A percentile compares a stretch with the other conserved stretches of the same genome.
phyloP scores from a whole-genome alignment of 2,329 filamentous ascomycete genomes.

The Rutstroemia sp. region DNA sequence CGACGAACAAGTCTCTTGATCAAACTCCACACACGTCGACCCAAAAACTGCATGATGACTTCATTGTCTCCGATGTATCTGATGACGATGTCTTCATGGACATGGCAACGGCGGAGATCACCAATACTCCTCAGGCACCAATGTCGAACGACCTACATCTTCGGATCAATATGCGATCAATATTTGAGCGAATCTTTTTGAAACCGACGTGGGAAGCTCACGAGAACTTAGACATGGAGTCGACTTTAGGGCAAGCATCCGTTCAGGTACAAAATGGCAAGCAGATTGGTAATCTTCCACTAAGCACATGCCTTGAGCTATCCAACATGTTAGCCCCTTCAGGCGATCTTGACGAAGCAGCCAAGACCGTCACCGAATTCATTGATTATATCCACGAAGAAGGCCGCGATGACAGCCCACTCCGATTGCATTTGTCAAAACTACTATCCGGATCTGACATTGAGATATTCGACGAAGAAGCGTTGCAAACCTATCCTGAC shows the following conservation, averaged over 20 bases:
- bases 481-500: slow-evolving; percentile 6
- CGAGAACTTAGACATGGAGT: neutral
- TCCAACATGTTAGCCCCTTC: slow-evolving; percentile 13
- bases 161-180: slow-evolving; percentile 3
- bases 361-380: slow-evolving; percentile 16
- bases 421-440: slow-evolving; percentile 17
- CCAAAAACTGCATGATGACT: slow-evolving; percentile 16
- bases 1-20: slow-evolving; percentile 8
- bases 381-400: slow-evolving; percentile 16
- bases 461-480: neutral
- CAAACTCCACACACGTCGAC: slow-evolving; percentile 4
- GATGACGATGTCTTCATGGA: neutral
- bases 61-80: slow-evolving; percentile 23
- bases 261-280: slow-evolving; percentile 3
- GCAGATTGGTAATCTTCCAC: slow-evolving; percentile 9
- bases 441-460: slow-evolving; percentile 14
- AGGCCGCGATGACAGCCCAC: slow-evolving; percentile 9
- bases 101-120: neutral
- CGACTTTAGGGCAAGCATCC: slow-evolving; percentile 1
- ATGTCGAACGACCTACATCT: neutral
- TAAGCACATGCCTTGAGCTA: slow-evolving; percentile 18
- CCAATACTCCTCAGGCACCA: neutral
- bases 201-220: neutral
- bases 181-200: slow-evolving; percentile 4
- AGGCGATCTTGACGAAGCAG: slow-evolving; percentile 23